Evolutionary conservation across 192 early-diverging fungal species (phyloP), one percentile per base, ranked within the genome.

Genomic region (Backusella morwellensis): DNA sequence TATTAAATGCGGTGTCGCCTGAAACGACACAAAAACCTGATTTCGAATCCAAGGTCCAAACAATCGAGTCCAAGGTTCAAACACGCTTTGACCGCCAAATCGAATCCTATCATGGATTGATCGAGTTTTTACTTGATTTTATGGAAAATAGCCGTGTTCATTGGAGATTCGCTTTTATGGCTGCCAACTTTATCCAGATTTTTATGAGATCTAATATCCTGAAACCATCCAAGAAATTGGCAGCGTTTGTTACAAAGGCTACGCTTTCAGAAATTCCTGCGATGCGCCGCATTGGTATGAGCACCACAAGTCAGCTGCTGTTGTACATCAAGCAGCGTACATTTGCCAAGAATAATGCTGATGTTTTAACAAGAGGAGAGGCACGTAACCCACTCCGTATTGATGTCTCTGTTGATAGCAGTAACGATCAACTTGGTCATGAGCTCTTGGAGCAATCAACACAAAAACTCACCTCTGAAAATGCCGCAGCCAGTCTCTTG

Each of bases 161-260:
- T 36, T 95, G 96, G 95, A 89, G 94, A 14, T 95, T 95, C 84
- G 87, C 89, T 0, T 87, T 90, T 3, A 94, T 97, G 89, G 87
- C 92, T 6, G 87, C 92, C 63, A 94, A 91, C 68, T 93, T 96
- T 59, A 80, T 98, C 7, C 94, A 97, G 66, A 78, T 93, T 26
- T 81, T 91, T 21, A 82, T 92, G 72, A 83, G 91, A 17, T 84
- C 90, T 1, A 88, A 95, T 32, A 83, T 78, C 41, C 83, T 91
- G 6, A 68, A 68, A 44, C 84, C 90, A 6, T 86, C 89, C 9
- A 75, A 83, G 3, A 85, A 84, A 0, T 70, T 96, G 19, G 89
- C 88, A 0, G 73, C 81, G 35, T 91, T 94, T 44, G 83, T 88
- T 21, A 81, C 87, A 15, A 86, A 87, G 17, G 86, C 90, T 12